phyloP scores from a whole-genome alignment of 441 rosid genomes.

The Populus tomentosa region DNA sequence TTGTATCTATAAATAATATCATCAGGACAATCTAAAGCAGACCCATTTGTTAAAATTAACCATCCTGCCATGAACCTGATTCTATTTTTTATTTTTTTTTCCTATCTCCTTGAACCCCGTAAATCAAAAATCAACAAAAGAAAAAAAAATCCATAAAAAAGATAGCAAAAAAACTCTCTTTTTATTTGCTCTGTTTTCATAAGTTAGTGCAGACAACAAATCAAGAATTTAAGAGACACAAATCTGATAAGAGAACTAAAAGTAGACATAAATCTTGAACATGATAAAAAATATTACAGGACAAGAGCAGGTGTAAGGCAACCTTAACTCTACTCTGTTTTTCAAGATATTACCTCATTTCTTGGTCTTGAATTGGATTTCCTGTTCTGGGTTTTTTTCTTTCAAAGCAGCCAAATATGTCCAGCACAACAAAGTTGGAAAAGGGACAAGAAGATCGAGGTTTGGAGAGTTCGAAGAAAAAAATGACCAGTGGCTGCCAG shows the following conservation, averaged over 20 bases:
- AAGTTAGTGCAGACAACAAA: neutral
- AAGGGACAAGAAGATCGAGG: slow-evolving; percentile 3
- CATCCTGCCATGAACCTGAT: slow-evolving; percentile 54
- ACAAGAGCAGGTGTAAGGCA: neutral
- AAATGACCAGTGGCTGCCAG: slow-evolving; percentile 12
- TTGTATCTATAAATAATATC: slow-evolving; percentile 4
- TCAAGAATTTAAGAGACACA: neutral
- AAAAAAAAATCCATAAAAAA: neutral
- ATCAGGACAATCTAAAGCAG: slow-evolving; percentile 30
- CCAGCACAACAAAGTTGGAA: neutral
- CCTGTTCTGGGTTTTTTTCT: neutral
- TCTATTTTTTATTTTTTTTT: neutral
- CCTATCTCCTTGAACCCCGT: neutral
- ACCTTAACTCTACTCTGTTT: neutral
- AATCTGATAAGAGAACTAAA: neutral
- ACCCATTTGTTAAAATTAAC: slow-evolving; percentile 37
- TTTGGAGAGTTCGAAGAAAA: neutral
- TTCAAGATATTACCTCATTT: slow-evolving; percentile 27
- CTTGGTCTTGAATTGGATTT: slow-evolving; percentile 14
- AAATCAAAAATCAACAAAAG: neutral
- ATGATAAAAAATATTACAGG: neutral
- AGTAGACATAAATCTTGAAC: neutral
- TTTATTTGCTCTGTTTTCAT: slow-evolving; percentile 3
- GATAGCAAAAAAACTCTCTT: neutral
- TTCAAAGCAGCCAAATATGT: slow-evolving; percentile 15